Evolutionary conservation across 139 green algal species (phyloP).

Genomic region (Medakamo hakoo): DNA sequence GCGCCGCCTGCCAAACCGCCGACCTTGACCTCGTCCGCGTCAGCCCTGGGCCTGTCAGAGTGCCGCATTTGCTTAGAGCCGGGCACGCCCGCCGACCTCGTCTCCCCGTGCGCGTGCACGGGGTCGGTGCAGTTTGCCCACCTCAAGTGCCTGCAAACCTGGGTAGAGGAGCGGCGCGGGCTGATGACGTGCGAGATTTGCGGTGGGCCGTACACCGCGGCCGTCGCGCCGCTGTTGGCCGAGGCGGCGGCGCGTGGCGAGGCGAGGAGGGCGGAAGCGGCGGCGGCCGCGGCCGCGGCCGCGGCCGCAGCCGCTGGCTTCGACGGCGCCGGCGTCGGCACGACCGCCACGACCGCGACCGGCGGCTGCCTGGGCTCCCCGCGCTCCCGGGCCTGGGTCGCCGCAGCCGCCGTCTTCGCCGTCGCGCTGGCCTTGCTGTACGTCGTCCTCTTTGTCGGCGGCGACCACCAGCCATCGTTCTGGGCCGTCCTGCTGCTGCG

Average conservation of each 20-base stretch:
- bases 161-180: slow-evolving; percentile 3
- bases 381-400: background rate
- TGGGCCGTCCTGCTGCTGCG: slow-evolving; percentile 6
- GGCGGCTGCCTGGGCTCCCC: background rate
- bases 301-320: background rate
- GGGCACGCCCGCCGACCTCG: background rate
- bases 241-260: background rate
- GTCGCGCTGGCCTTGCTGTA: slow-evolving; percentile 1
- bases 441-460: slow-evolving; percentile 7
- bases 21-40: no score
- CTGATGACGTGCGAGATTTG: slow-evolving; percentile 10
- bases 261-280: background rate
- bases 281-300: background rate
- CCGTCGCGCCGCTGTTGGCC: slow-evolving; percentile 2
- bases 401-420: background rate
- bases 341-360: no score
- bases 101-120: slow-evolving; percentile 1
- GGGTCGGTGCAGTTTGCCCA: slow-evolving; percentile 6
- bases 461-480: slow-evolving; percentile 1
- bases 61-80: slow-evolving; percentile 7
- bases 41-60: no score
- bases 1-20: no score
- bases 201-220: slow-evolving; percentile 1
- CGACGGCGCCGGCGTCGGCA: background rate
- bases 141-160: slow-evolving; percentile 7